These are phyloP conservation scores for Litsea cubeba DNA, from an alignment of 164 flowering plant genomes.

Conservation along the genomic window DNA sequence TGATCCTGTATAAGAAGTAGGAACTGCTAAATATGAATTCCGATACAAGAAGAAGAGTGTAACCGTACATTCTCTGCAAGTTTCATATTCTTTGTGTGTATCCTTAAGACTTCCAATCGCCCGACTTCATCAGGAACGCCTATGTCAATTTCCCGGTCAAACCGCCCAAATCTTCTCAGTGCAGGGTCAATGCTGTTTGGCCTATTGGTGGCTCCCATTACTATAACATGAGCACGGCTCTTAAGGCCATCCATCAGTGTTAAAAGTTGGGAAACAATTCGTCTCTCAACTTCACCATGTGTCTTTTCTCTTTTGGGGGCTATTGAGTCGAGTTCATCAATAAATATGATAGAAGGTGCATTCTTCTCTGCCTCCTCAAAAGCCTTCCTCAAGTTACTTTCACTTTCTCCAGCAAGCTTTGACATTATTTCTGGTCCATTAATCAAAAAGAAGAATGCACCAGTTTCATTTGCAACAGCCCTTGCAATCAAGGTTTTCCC, in stretches of 20 bases:
- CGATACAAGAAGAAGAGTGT: not conserved
- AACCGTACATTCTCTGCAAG: slow-evolving; percentile 55
- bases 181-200: slow-evolving; percentile 72
- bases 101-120: slow-evolving; percentile 56
- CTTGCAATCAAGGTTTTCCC: slow-evolving; percentile 35
- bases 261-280: slow-evolving; percentile 64
- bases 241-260: slow-evolving; percentile 73
- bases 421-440: slow-evolving; percentile 38
- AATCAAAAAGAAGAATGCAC: slow-evolving; percentile 30
- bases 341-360: slow-evolving; percentile 64
- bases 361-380: slow-evolving; percentile 77
- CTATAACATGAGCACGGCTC: slow-evolving; percentile 58
- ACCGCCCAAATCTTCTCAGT: slow-evolving; percentile 65
- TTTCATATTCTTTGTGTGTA: slow-evolving; percentile 71
- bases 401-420: slow-evolving; percentile 31
- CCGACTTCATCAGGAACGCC: slow-evolving; percentile 75
- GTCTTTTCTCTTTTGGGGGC: slow-evolving; percentile 77
- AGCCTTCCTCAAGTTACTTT: slow-evolving; percentile 40
- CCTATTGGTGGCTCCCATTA: slow-evolving; percentile 66
- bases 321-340: slow-evolving; percentile 65
- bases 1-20: not conserved
- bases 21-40: not conserved
- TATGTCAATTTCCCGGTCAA: slow-evolving; percentile 66
- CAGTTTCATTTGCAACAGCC: slow-evolving; percentile 34
- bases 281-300: slow-evolving; percentile 72